These are phyloP conservation scores for Mycena crocata DNA, from an alignment of 768 basidiomycete genomes.

Conservation along the genomic window DNA sequence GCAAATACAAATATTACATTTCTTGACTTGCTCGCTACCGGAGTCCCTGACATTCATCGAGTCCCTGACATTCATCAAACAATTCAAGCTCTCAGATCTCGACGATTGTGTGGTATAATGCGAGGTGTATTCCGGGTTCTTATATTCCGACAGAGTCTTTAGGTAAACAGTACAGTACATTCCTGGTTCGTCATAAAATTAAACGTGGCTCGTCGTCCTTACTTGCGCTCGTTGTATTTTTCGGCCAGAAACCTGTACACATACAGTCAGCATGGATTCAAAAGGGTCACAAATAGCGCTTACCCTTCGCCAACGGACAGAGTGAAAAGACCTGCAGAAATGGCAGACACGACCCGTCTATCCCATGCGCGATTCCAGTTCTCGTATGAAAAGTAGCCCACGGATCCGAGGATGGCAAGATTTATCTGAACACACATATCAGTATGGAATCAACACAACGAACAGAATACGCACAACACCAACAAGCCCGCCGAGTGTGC, in stretches of 20 bases:
- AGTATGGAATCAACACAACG: not conserved
- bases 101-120: too few relatives aligned
- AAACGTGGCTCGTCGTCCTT: not conserved
- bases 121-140: too few relatives aligned
- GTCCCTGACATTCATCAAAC: too few relatives aligned
- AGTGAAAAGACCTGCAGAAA: conserved; percentile 68
- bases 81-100: too few relatives aligned
- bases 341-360: conserved; percentile 64
- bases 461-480: conserved; percentile 61
- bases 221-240: conserved; percentile 30
- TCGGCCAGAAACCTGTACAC: conserved; percentile 32
- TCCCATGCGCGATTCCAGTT: conserved; percentile 83
- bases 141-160: not conserved
- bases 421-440: conserved; percentile 62
- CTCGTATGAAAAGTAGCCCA: conserved; percentile 73
- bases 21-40: too few relatives aligned
- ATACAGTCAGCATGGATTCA: not conserved
- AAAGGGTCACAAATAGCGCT: conserved; percentile 27
- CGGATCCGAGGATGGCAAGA: conserved; percentile 66
- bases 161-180: conserved; percentile 1
- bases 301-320: conserved; percentile 79
- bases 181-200: not conserved
- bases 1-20: too few relatives aligned
- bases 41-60: too few relatives aligned
- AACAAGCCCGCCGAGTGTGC: conserved; percentile 72